phyloP scores from a whole-genome alignment of 192 early-diverging fungal genomes.

The Gonapodya sp. region DNA sequence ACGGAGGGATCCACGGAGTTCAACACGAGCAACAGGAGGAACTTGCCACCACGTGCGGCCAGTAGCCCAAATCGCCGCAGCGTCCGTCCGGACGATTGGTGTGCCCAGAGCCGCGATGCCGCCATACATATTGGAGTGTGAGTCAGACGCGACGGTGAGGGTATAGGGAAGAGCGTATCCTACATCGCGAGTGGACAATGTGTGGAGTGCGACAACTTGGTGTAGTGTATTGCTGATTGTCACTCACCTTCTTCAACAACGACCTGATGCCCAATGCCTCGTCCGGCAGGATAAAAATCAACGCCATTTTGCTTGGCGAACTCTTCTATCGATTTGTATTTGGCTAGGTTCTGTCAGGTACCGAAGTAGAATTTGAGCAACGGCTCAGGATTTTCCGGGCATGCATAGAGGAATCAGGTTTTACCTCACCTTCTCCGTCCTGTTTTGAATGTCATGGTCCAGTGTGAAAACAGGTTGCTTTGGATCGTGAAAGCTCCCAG shows the following conservation, averaged over 20 bases:
- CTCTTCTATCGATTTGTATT: slow-evolving; percentile 73
- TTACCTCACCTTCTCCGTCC: slow-evolving; percentile 55
- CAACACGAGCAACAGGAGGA: slow-evolving; percentile 86
- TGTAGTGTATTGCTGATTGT: not conserved
- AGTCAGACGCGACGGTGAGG: slow-evolving; percentile 94
- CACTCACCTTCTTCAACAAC: slow-evolving; percentile 71
- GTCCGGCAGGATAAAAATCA: slow-evolving; percentile 90
- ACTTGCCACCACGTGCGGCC: slow-evolving; percentile 99
- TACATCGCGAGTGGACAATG: not conserved
- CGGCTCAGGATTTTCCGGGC: not conserved
- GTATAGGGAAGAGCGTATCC: slow-evolving; percentile 91
- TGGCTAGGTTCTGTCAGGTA: slow-evolving; percentile 57
- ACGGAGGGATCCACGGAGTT: slow-evolving; percentile 54
- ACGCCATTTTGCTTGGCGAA: slow-evolving; percentile 75
- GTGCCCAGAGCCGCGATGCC: slow-evolving; percentile 92
- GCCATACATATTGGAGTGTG: slow-evolving; percentile 99
- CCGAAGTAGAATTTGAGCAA: not conserved
- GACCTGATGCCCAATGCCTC: slow-evolving; percentile 97
- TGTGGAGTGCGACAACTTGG: not conserved
- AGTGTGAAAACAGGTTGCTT: slow-evolving; percentile 87
- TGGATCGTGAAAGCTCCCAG: slow-evolving; percentile 65
- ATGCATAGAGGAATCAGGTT: not conserved
- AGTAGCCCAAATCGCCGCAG: slow-evolving; percentile 97
- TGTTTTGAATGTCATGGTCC: slow-evolving; percentile 99
- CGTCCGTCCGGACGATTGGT: slow-evolving; percentile 95